Percentiles rank a stretch among this genome's conserved stretches.
These are phyloP conservation scores for Colletotrichum trifolii DNA, from an alignment of 2,329 filamentous ascomycete species.

Conservation along the genomic window DNA sequence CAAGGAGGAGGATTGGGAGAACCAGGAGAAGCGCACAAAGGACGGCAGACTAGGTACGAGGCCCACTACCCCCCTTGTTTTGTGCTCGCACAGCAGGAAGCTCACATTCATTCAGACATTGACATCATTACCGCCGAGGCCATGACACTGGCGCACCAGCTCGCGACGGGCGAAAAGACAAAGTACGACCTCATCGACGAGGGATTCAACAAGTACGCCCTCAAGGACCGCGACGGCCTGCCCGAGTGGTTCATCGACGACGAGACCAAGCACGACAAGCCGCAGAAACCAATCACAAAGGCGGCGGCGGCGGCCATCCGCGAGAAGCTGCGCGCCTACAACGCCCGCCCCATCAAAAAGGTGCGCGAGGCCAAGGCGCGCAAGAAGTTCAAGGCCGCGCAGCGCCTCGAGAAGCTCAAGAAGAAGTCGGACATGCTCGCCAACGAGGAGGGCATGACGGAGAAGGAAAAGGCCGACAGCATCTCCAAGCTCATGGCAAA, in stretches of 20 bases:
- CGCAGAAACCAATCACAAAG: slow-evolving; percentile 89
- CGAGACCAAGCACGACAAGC: slow-evolving; percentile 84
- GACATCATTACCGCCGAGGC: slow-evolving; percentile 99
- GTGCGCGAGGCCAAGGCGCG: slow-evolving; percentile 94
- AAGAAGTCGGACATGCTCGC: slow-evolving; percentile 95
- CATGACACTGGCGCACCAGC: slow-evolving; percentile 94
- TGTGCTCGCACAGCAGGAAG: neutral
- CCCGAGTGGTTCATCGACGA: slow-evolving; percentile 99
- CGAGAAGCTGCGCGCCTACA: slow-evolving; percentile 91
- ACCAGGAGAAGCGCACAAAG: slow-evolving; percentile 69
- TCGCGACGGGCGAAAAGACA: slow-evolving; percentile 87
- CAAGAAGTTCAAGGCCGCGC: slow-evolving; percentile 96
- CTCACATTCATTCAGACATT: slow-evolving; percentile 71
- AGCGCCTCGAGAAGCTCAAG: slow-evolving; percentile 91
- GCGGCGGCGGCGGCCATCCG: slow-evolving; percentile 92
- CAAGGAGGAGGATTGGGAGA: slow-evolving; percentile 72
- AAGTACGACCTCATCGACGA: slow-evolving; percentile 87
- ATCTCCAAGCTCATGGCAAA: slow-evolving; percentile 86
- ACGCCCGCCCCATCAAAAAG: slow-evolving; percentile 98
- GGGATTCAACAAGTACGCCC: slow-evolving; percentile 90
- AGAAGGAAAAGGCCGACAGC: slow-evolving; percentile 92
- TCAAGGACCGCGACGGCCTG: slow-evolving; percentile 90
- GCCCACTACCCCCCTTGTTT: neutral
- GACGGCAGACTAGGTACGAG: slow-evolving; percentile 71
- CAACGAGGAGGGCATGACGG: slow-evolving; percentile 90